Base-by-base conservation (phyloP, 805 yeast species). In the Pichia heedii region DNA sequence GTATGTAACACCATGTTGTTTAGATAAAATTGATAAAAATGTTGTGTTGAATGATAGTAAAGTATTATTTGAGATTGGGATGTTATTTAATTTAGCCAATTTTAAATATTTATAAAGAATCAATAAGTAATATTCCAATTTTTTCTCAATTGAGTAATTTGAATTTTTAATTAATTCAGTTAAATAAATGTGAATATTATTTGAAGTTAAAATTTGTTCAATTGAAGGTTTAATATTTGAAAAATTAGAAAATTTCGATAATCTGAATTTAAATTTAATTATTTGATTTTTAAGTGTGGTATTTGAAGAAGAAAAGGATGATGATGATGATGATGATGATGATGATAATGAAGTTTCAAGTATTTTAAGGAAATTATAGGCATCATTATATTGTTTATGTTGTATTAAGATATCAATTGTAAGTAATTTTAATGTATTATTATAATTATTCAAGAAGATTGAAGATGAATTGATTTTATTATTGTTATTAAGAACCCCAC, bases 361-460 rank as follows among this genome's bases (percentile, higher is more conserved):
- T 15, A 49, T n/a, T 12, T 45, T 16, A 13, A 55, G 37, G 33
- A 46, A 52, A 1, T 36, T 36, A n/a, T 40, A 36, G 2, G 60
- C 54, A n/a, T 51, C 48, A 16, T 13, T 26, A 12, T 41, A 33
- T 21, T 46, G 41, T 9, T 40, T 41, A 39, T 48, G 46, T 18
- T 48, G 45, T 4, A 51, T 44, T 13, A 58, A 40, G 4, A 50
- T 22, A 13, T 50, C 48, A 22, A 58, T 45, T 21, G 53, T 53
- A 10, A 47, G 27, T 8, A 45, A 35, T 29, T 50, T 44, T 54
- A 58, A 49, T 7, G 45, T 33, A 24, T 50, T 39, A 16, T 51
- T 32, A 42, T 51, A 56, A 21, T 44, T 44, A 32, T 33, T 20
- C 4, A 26, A 43, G 22, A 48, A 53, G 20, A 49, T 33, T 11